These are phyloP conservation scores for Zymoseptoria tritici DNA, from an alignment of 2,329 filamentous ascomycete species.

Conservation along the genomic window DNA sequence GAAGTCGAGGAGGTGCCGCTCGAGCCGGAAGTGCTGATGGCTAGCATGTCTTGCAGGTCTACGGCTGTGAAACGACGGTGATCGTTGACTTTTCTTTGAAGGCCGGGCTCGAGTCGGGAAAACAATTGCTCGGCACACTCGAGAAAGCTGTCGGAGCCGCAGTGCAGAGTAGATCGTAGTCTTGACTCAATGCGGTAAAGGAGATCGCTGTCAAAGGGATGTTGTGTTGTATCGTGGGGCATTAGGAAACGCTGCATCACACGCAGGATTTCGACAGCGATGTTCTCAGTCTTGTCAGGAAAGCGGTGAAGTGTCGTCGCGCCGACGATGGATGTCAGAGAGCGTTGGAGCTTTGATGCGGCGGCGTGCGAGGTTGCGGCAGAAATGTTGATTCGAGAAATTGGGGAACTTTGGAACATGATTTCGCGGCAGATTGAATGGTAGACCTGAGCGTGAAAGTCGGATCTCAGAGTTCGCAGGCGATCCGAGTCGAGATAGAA, in stretches of 20 bases:
- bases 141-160: constrained; percentile 22
- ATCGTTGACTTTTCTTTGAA: constrained; percentile 28
- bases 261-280: constrained; percentile 41
- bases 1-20: constrained; percentile 3
- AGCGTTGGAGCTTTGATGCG: constrained; percentile 17
- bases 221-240: not conserved
- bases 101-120: constrained; percentile 28
- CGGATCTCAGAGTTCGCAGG: constrained; percentile 44
- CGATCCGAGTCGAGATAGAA: constrained; percentile 52
- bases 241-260: constrained; percentile 25
- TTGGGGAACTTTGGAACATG: constrained; percentile 34
- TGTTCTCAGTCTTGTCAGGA: constrained; percentile 34
- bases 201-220: constrained; percentile 28
- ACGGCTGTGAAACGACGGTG: constrained; percentile 34
- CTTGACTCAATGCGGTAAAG: constrained; percentile 31
- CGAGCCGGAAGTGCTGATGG: constrained; percentile 21
- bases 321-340: constrained; percentile 36
- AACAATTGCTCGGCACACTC: constrained; percentile 26
- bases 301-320: constrained; percentile 29
- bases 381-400: not conserved
- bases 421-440: constrained; percentile 47
- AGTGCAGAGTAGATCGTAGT: constrained; percentile 28
- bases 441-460: constrained; percentile 48
- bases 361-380: not conserved
- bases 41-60: constrained; percentile 39